Evolutionary conservation across 1,284 basidiomycete genomes (phyloP).

Genomic region (Trichosporon asahii): DNA sequence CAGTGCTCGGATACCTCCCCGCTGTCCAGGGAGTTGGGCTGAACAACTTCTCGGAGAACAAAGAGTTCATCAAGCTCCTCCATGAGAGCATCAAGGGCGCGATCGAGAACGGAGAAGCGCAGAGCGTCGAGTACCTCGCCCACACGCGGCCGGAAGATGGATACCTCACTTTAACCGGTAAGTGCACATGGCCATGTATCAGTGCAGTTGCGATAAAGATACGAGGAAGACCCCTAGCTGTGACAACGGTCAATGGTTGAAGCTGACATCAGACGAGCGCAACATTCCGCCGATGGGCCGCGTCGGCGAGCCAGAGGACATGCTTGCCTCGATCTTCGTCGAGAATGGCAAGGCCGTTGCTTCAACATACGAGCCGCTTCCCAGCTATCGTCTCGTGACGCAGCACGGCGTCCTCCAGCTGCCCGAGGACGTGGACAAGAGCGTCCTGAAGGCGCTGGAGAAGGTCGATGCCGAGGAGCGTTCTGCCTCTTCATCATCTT

Average conservation of each 20-base stretch:
- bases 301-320: conserved; percentile 51
- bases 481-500: neutral
- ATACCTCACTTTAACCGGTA: conserved; percentile 50
- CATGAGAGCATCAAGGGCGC: conserved; percentile 32
- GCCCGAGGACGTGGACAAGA: conserved; percentile 44
- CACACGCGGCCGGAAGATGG: conserved; percentile 45
- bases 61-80: conserved; percentile 34
- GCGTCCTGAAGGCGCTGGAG: conserved; percentile 37
- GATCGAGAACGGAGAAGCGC: conserved; percentile 24
- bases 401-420: conserved; percentile 42
- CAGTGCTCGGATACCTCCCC: conserved; percentile 42
- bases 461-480: conserved; percentile 34
- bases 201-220: no score
- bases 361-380: conserved; percentile 45
- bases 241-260: no score
- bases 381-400: conserved; percentile 48
- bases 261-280: conserved; percentile 44
- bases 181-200: conserved; percentile 11
- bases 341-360: conserved; percentile 46
- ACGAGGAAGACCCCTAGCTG: no score
- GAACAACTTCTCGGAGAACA: conserved; percentile 41
- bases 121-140: conserved; percentile 43
- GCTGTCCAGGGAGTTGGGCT: conserved; percentile 30
- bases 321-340: conserved; percentile 50
- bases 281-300: conserved; percentile 47